Evolutionary conservation across 441 rosid genomes (phyloP).

Genomic region (Euphorbia corollata): DNA sequence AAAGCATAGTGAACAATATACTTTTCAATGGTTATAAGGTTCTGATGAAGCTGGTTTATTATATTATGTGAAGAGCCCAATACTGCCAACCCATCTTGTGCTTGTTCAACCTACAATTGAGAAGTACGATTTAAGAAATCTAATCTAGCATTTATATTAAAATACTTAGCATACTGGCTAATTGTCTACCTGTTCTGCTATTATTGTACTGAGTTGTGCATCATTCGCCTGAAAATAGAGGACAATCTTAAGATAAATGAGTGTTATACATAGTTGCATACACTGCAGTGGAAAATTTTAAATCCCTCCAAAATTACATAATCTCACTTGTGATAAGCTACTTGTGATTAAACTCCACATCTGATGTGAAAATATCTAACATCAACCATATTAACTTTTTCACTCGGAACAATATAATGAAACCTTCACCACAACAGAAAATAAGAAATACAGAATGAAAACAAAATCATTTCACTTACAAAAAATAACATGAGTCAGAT

Average conservation of each 20-base stretch:
- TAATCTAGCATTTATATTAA: not conserved
- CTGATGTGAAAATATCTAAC: not conserved
- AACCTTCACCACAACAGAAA: not conserved
- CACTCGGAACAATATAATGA: not conserved
- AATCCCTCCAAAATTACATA: not conserved
- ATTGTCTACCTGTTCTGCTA: slow-evolving; percentile 74
- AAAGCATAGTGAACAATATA: slow-evolving; percentile 26
- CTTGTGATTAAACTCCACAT: not conserved
- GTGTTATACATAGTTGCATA: too few relatives aligned
- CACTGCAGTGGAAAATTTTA: not conserved
- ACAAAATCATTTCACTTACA: too few relatives aligned
- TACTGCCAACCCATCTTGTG: slow-evolving; percentile 75
- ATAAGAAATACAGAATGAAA: too few relatives aligned
- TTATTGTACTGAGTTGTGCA: slow-evolving; percentile 98
- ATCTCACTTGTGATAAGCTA: not conserved
- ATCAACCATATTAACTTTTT: not conserved
- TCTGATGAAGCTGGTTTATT: slow-evolving; percentile 61
- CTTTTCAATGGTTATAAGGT: slow-evolving; percentile 78
- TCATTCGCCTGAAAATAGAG: slow-evolving; percentile 65
- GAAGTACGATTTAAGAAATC: slow-evolving; percentile 2
- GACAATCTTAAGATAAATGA: not conserved
- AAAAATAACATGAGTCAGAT: too few relatives aligned
- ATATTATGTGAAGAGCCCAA: slow-evolving; percentile 69
- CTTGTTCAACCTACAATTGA: slow-evolving; percentile 71
- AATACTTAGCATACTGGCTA: too few relatives aligned